phyloP scores from a whole-genome alignment of 2,329 filamentous ascomycete species.

The Pezicula rhizophila region DNA sequence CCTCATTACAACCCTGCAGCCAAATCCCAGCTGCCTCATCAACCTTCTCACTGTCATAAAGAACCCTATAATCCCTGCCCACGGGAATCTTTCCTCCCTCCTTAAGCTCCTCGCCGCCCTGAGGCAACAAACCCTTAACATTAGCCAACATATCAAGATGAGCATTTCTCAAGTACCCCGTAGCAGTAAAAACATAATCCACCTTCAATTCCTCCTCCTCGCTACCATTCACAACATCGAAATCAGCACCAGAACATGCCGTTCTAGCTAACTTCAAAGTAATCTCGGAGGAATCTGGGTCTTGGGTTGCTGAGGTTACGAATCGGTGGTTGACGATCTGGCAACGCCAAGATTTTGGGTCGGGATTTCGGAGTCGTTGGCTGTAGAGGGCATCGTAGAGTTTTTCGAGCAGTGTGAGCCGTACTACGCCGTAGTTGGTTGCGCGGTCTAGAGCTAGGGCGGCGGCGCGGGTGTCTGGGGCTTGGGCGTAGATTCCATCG shows the following conservation, averaged over 20 bases:
- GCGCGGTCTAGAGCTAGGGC: constrained; percentile 65
- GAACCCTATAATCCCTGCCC: constrained; percentile 70
- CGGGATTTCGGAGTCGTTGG: constrained; percentile 64
- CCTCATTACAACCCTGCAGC: constrained; percentile 92
- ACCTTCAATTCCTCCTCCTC: constrained; percentile 48
- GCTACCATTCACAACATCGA: constrained; percentile 34
- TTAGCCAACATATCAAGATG: constrained; percentile 72
- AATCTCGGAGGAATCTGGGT: constrained; percentile 8
- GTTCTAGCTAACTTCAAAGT: constrained; percentile 19
- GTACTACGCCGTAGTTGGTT: constrained; percentile 93
- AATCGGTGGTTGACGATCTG: constrained; percentile 67
- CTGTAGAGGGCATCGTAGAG: constrained; percentile 86
- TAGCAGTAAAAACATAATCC: constrained; percentile 78
- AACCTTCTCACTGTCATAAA: constrained; percentile 63
- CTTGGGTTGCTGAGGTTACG: constrained; percentile 34
- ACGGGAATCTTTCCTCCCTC: constrained; percentile 54
- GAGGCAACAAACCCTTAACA: constrained; percentile 59
- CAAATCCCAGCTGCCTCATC: constrained; percentile 73
- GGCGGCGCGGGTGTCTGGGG: constrained; percentile 51
- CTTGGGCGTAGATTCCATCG: constrained; percentile 66
- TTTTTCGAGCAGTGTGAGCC: constrained; percentile 81
- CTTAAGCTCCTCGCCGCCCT: constrained; percentile 20
- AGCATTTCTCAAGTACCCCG: constrained; percentile 73
- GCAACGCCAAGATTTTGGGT: constrained; percentile 74
- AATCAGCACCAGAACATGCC: constrained; percentile 20